Base-by-base conservation (phyloP, 1,284 basidiomycete genomes). In the Thelephora terrestris region DNA sequence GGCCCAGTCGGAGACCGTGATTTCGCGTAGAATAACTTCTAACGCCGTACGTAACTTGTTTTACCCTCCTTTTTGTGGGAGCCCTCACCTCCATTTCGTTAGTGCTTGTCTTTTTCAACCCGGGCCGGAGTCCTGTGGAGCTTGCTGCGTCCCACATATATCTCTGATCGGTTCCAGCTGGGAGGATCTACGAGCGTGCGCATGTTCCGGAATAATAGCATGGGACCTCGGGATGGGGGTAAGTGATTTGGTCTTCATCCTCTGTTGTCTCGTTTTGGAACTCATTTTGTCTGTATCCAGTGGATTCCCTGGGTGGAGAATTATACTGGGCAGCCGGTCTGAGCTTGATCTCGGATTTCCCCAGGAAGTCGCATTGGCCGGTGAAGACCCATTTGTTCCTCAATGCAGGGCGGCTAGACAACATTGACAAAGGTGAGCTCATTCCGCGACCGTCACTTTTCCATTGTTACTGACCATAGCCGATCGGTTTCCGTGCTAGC, bases 181-280 rank as follows among this genome's bases (percentile, higher is more conserved):
- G 96, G 95, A 24, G 96, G 95, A 0, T 93, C 96, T 0, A 81
- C 86, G n/a, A 89, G 81, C 44, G 74, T 99, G 2, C 74, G 96
- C 23, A 85, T 86, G 52, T 98, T 97, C 72, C 80, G 79, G 50
- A 73, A 80, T 24, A 94, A 92, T 58, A 78, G 85, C 1, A 72
- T 99, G 64, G 96, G 96, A 0, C 83, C 89, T 2, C 76, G 79
- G 27, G 91, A 95, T 58, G 78, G 81, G 23, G 60, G 89, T 91
- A 60, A 54, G 81, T 62, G 51, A 6, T 16, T 49, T 10, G 25
- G 27, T n/a, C 14, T 9, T 24, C 17, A 5, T 34, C 7, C 36
- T 43, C 44, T 20, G 43, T 27, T 1, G 7, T n/a, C 36, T 34
- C 20, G 20, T 37, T 16, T 43, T 10, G 9, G 21, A 2, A 35